Evolutionary conservation across 2,329 filamentous ascomycete genomes (phyloP).

Genomic region (Immersiporthe knoxdaviesiana): DNA sequence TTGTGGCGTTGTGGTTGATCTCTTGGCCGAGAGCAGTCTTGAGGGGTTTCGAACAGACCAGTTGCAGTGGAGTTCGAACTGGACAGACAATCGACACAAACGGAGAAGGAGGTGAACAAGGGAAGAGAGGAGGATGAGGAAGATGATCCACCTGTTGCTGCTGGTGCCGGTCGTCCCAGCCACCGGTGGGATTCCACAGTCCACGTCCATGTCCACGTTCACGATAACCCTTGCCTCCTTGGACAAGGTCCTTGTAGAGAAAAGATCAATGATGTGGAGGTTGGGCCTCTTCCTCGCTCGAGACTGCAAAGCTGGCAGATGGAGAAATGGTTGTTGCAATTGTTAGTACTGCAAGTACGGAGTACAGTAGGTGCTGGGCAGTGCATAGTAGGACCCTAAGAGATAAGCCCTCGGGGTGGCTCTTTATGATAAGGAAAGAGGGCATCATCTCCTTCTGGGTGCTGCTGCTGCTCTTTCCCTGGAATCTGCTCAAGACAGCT

Average conservation of each 20-base stretch:
- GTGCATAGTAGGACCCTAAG: background rate
- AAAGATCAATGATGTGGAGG: background rate
- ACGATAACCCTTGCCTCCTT: background rate
- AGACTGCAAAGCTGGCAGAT: background rate
- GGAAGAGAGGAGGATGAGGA: background rate
- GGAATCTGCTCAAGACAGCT: constrained; percentile 20
- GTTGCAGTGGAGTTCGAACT: background rate
- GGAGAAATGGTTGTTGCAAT: background rate
- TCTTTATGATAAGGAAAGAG: background rate
- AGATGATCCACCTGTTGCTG: background rate
- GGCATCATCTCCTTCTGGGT: background rate
- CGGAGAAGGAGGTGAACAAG: background rate
- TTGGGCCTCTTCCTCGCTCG: background rate
- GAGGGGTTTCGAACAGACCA: constrained; percentile 4
- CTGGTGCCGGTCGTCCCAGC: constrained; percentile 2
- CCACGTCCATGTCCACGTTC: background rate
- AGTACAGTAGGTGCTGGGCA: too few species aligned
- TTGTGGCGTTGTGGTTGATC: constrained; percentile 1
- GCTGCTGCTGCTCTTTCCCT: constrained; percentile 5
- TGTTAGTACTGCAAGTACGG: too few species aligned
- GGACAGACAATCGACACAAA: constrained; percentile 15
- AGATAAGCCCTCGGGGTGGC: background rate
- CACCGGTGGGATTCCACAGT: background rate
- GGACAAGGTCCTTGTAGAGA: background rate
- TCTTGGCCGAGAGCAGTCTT: constrained; percentile 17